Percentiles rank a stretch among this genome's conserved stretches.
Evolutionary conservation across 225 moss, liverwort and hornwort species (phyloP).

Genomic region (Pseudisothecium myosuroides): DNA sequence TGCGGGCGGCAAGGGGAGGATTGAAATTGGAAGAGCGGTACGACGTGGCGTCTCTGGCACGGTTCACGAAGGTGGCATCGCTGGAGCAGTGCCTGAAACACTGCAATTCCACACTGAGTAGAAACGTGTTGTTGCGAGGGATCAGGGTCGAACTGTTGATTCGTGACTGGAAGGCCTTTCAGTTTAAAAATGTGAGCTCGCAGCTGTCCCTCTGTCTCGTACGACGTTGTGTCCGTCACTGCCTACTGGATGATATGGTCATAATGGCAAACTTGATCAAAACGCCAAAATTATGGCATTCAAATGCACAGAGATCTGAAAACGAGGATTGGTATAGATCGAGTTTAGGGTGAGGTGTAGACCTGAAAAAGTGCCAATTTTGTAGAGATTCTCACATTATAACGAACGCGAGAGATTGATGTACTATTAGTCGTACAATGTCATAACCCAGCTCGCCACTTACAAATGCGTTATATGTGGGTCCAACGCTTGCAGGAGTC

Average conservation of each 20-base stretch:
- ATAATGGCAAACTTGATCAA: background rate
- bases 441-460: background rate
- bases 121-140: constrained; percentile 17
- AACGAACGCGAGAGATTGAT: background rate
- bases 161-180: constrained; percentile 2
- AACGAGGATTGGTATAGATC: background rate
- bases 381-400: background rate
- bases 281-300: background rate
- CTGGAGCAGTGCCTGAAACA: constrained; percentile 26
- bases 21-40: constrained; percentile 48
- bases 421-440: background rate
- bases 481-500: constrained; percentile 8
- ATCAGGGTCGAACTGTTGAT: background rate
- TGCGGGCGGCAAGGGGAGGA: background rate
- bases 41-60: constrained; percentile 21
- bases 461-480: background rate
- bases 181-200: background rate
- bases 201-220: background rate
- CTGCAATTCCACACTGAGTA: constrained; percentile 33
- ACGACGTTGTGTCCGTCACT: background rate
- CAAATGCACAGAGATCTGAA: background rate
- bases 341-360: too few species aligned
- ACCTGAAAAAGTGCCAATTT: background rate
- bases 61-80: constrained; percentile 29
- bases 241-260: background rate